These are phyloP conservation scores for Candida anglica DNA, from an alignment of 805 yeast species.

Conservation along the genomic window DNA sequence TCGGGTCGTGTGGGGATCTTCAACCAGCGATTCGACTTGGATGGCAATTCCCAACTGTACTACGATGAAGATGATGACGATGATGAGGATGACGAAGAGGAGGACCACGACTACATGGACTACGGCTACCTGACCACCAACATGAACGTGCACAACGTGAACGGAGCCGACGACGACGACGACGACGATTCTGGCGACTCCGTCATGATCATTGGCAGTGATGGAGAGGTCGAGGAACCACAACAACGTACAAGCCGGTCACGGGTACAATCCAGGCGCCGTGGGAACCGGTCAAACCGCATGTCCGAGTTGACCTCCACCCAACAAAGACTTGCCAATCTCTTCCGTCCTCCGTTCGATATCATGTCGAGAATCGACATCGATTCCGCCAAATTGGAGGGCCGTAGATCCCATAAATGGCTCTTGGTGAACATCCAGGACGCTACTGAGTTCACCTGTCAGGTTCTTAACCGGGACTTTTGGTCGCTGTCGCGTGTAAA, in stretches of 20 bases:
- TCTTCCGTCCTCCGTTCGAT: conserved; percentile 94
- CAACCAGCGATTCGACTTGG: conserved; percentile 51
- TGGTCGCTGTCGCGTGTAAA: conserved; percentile 76
- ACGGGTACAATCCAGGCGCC: conserved; percentile 22
- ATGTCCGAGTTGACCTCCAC: conserved; percentile 39
- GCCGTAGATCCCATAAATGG: conserved; percentile 70
- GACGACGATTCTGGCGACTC: too few relatives aligned
- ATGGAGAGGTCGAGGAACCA: conserved; percentile 21
- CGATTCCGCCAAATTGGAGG: conserved; percentile 70
- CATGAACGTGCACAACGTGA: conserved; percentile 26
- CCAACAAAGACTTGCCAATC: conserved; percentile 68
- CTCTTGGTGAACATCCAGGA: conserved; percentile 86
- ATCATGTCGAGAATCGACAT: conserved; percentile 64
- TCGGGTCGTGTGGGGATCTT: conserved; percentile 49
- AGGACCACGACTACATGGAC: too few relatives aligned
- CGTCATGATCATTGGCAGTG: conserved; percentile 26
- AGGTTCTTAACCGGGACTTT: conserved; percentile 85
- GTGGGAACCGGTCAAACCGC: conserved; percentile 19
- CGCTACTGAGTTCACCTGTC: conserved; percentile 79
- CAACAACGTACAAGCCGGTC: too few relatives aligned
- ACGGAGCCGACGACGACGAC: conserved; percentile 37
- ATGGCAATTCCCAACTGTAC: conserved; percentile 24
- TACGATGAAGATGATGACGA: conserved; percentile 19
- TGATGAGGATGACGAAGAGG: conserved; percentile 15
- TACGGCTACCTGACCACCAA: too few relatives aligned